A percentile compares a stretch with the other conserved stretches of the same genome.
These are phyloP conservation scores for Oxalis stricta DNA, from an alignment of 441 rosid genomes.

Conservation along the genomic window DNA sequence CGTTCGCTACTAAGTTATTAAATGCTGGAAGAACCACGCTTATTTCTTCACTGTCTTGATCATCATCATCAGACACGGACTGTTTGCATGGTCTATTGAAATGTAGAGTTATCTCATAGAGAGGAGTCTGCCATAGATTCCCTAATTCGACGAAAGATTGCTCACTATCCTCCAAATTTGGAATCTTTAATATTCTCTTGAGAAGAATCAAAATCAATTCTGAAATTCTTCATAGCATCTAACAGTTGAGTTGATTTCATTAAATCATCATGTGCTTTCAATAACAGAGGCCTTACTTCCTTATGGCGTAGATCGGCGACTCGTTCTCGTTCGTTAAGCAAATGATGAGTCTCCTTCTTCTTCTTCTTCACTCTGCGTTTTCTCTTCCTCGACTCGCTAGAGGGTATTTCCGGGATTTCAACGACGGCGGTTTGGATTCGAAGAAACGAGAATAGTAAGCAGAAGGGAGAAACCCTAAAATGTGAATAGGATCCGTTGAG, in stretches of 20 bases:
- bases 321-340: constrained; percentile 43
- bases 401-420: constrained; percentile 1
- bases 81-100: constrained; percentile 15
- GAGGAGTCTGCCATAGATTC: constrained; percentile 74
- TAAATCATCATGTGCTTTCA: constrained; percentile 44
- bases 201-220: constrained; percentile 14
- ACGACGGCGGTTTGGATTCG: constrained; percentile 11
- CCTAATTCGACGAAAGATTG: constrained; percentile 51
- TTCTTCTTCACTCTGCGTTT: constrained; percentile 39
- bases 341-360: too few relatives aligned
- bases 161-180: neutral
- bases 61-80: too few relatives aligned
- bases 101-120: constrained; percentile 53
- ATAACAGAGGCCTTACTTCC: constrained; percentile 38
- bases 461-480: constrained; percentile 42
- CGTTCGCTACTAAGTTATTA: constrained; percentile 41
- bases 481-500: constrained; percentile 45
- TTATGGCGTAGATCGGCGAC: constrained; percentile 61
- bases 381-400: constrained; percentile 39
- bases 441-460: constrained; percentile 69
- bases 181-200: constrained; percentile 6
- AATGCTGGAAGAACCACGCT: constrained; percentile 40
- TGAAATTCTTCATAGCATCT: constrained; percentile 24
- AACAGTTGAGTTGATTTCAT: constrained; percentile 30
- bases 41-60: constrained; percentile 15